Conservation (phyloP, 768 basidiomycete genomes). For the Fistulinella prunicolor region DNA sequence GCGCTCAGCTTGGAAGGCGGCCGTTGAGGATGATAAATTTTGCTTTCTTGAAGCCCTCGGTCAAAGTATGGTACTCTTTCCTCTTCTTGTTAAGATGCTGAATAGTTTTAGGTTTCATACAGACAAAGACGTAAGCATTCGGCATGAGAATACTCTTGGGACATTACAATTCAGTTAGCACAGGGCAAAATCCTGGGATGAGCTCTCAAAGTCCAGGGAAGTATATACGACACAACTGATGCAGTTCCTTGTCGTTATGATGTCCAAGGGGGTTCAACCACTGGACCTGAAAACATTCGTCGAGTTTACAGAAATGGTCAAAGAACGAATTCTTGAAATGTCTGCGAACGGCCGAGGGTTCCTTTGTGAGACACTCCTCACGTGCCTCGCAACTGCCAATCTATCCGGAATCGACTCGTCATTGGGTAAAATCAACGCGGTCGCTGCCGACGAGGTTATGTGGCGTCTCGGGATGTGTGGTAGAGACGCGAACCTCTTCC, state of each 20-base stretch:
- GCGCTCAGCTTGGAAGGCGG: constrained; percentile 23
- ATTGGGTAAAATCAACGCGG: background rate
- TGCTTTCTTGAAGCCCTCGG: constrained; percentile 13
- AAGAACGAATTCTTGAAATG: constrained; percentile 14
- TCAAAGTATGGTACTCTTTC: constrained; percentile 17
- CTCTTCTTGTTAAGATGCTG: background rate
- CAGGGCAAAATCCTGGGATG: constrained; percentile 15
- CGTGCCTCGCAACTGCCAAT: constrained; percentile 30
- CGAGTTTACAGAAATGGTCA: constrained; percentile 15
- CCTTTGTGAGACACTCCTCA: constrained; percentile 38
- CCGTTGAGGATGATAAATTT: constrained; percentile 8
- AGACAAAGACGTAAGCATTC: constrained; percentile 15
- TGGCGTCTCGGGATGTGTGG: constrained; percentile 36
- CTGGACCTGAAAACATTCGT: constrained; percentile 1
- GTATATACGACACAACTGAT: constrained; percentile 16
- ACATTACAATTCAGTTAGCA: background rate
- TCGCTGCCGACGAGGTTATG: constrained; percentile 33
- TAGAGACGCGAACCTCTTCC: constrained; percentile 32
- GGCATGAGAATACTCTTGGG: background rate
- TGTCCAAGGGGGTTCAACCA: constrained; percentile 18
- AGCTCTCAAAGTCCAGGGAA: constrained; percentile 4
- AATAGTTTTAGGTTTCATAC: constrained; percentile 14
- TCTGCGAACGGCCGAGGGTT: constrained; percentile 4
- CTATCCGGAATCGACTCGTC: constrained; percentile 11
- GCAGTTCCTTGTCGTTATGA: constrained; percentile 24